These are phyloP conservation scores for Fraxinus velutina DNA, from an alignment of 305 asterid species.

Conservation along the genomic window DNA sequence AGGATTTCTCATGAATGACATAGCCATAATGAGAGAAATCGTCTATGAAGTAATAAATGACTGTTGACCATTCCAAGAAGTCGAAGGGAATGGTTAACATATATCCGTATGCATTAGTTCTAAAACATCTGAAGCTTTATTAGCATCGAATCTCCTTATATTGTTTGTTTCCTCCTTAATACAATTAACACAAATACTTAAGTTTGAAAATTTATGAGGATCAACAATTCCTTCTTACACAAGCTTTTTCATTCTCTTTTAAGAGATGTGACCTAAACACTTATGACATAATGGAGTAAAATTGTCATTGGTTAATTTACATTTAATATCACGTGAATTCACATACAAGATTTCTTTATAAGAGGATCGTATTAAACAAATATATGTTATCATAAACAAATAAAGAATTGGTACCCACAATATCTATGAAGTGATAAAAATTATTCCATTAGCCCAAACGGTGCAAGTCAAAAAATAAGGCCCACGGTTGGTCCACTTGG, in stretches of 20 bases:
- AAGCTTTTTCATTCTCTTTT: neutral
- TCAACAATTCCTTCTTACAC: neutral
- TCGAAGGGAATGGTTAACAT: neutral
- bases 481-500: too few species aligned
- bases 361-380: neutral
- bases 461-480: too few species aligned
- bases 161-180: neutral
- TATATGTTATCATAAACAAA: too few species aligned
- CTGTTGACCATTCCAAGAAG: neutral
- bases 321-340: neutral
- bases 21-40: too few species aligned
- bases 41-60: neutral
- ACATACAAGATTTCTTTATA: too few species aligned
- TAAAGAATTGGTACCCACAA: neutral
- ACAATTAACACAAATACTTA: neutral
- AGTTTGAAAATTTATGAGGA: neutral
- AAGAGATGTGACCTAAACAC: neutral
- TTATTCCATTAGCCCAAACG: too few species aligned
- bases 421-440: too few species aligned
- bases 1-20: too few species aligned
- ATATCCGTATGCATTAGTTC: neutral
- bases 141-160: neutral
- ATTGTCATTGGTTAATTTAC: neutral
- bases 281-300: neutral
- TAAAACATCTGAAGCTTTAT: neutral